These are phyloP conservation scores for Fusarium dlaminii DNA, from an alignment of 2,329 filamentous ascomycete species.

Conservation along the genomic window DNA sequence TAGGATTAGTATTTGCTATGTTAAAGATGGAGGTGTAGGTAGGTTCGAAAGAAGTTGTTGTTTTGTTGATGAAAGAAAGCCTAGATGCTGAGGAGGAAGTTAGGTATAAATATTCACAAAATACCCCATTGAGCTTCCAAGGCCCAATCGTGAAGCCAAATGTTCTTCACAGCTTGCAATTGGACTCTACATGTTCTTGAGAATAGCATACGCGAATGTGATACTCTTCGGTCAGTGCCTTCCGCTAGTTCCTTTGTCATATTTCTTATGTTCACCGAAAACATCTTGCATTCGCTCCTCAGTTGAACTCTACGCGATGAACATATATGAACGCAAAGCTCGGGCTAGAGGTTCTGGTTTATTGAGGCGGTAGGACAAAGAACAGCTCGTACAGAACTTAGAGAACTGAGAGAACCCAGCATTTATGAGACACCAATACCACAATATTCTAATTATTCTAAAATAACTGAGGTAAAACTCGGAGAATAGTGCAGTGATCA, in stretches of 20 bases:
- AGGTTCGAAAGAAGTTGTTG: background rate
- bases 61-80: background rate
- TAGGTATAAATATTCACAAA: background rate
- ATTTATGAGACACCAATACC: rapidly evolving
- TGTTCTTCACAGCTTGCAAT: background rate
- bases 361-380: background rate
- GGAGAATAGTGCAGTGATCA: rapidly evolving
- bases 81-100: too few species aligned
- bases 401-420: background rate
- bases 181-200: background rate
- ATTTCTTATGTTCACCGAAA: background rate
- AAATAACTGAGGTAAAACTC: rapidly evolving
- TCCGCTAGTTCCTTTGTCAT: background rate
- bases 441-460: rapidly evolving
- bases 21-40: background rate
- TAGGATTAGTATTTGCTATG: background rate
- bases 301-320: rapidly evolving
- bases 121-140: rapidly evolving
- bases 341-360: rapidly evolving
- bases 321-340: rapidly evolving
- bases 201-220: rapidly evolving
- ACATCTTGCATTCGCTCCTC: rapidly evolving
- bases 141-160: rapidly evolving
- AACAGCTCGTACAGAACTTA: too few species aligned
- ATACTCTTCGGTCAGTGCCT: background rate